A percentile compares a stretch with the other conserved stretches of the same genome.
phyloP scores from a whole-genome alignment of 2,329 filamentous ascomycete genomes.

The Arthroderma sp. region DNA sequence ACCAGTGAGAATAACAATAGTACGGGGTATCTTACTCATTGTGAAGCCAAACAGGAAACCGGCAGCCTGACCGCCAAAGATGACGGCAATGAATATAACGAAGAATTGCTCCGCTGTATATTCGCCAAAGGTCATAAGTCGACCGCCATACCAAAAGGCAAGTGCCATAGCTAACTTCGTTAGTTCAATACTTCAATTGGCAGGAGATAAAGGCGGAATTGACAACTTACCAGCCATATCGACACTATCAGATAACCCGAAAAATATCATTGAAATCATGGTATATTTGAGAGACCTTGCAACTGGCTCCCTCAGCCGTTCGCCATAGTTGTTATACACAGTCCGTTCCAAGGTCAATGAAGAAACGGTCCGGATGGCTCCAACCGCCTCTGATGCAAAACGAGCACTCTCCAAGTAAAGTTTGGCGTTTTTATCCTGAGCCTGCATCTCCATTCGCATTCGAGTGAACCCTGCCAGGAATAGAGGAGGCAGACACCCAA shows the following conservation, averaged over 20 bases:
- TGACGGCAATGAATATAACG: slow-evolving; percentile 30
- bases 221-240: slow-evolving; percentile 18
- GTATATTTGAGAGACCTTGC: slow-evolving; percentile 44
- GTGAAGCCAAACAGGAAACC: slow-evolving; percentile 23
- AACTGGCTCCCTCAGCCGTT: slow-evolving; percentile 36
- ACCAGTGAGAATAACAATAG: neutral
- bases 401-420: slow-evolving; percentile 37
- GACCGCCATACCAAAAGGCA: slow-evolving; percentile 53
- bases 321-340: slow-evolving; percentile 26
- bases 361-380: slow-evolving; percentile 38
- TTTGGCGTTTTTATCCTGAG: slow-evolving; percentile 33
- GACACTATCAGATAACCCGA: slow-evolving; percentile 53
- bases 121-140: slow-evolving; percentile 19
- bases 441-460: slow-evolving; percentile 36
- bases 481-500: slow-evolving; percentile 30
- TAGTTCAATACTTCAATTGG: neutral
- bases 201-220: too few relatives aligned
- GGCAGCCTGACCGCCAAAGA: slow-evolving; percentile 24
- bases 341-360: slow-evolving; percentile 36
- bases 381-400: slow-evolving; percentile 38
- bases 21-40: slow-evolving; percentile 16
- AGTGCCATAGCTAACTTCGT: slow-evolving; percentile 22
- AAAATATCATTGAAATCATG: slow-evolving; percentile 46
- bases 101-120: slow-evolving; percentile 29
- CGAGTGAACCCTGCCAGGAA: slow-evolving; percentile 21